Evolutionary conservation across 306 rosid species (phyloP).

Genomic region (Lathyrus aphaca): DNA sequence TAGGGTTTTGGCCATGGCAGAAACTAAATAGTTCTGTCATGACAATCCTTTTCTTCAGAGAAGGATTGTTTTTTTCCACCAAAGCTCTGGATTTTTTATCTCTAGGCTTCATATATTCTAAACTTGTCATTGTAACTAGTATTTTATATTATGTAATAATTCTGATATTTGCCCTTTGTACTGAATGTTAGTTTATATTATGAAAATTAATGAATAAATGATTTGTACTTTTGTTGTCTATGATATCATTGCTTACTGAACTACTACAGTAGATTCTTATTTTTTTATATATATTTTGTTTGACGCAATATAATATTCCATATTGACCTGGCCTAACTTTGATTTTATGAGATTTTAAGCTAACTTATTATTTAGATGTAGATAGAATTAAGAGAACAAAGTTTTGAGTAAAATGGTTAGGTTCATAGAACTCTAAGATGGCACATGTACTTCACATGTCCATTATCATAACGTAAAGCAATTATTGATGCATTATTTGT

Average conservation of each 20-base stretch:
- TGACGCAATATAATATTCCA: background rate
- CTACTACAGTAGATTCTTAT: too few species aligned
- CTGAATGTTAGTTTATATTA: constrained; percentile 40
- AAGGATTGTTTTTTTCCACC: constrained; percentile 63
- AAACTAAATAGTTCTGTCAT: constrained; percentile 64
- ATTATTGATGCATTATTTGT: constrained; percentile 29
- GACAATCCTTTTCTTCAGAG: constrained; percentile 49
- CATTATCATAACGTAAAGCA: constrained; percentile 8
- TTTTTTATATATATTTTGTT: too few species aligned
- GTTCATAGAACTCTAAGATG: background rate
- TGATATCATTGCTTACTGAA: background rate
- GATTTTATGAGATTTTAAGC: background rate
- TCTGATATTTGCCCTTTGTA: constrained; percentile 52
- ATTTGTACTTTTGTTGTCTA: constrained; percentile 13
- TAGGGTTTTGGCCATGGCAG: constrained; percentile 85
- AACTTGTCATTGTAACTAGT: constrained; percentile 52
- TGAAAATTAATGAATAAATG: constrained; percentile 52
- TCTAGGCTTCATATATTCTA: constrained; percentile 48
- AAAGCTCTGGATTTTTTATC: constrained; percentile 52
- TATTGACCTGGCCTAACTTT: constrained; percentile 1
- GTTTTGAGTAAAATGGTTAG: background rate
- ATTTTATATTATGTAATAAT: constrained; percentile 42
- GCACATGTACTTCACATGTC: constrained; percentile 24
- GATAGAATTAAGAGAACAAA: background rate
- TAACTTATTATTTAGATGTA: background rate